Evolutionary conservation across 495 filamentous ascomycete genomes (phyloP).

Genomic region (Xylaria palmicola): DNA sequence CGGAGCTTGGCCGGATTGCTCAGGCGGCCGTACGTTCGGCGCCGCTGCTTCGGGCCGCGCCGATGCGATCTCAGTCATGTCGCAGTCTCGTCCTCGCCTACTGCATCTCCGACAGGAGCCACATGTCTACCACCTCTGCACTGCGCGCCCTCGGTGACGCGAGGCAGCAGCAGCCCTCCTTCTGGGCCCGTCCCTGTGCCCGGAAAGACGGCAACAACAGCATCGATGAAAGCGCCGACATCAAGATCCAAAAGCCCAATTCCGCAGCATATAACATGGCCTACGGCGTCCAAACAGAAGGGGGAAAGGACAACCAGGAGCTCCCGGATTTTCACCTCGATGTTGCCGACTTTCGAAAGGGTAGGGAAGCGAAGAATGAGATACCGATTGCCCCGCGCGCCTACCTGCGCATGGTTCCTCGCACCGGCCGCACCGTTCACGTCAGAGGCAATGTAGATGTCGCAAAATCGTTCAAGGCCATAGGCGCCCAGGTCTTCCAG

Average conservation of each 20-base stretch:
- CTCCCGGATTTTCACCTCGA: slow-evolving; percentile 11
- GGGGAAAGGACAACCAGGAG: slow-evolving; percentile 10
- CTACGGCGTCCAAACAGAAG: neutral
- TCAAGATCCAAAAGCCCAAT: slow-evolving; percentile 23
- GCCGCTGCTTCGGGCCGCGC: slow-evolving; percentile 15
- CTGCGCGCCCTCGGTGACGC: neutral
- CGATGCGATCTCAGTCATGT: slow-evolving; percentile 20
- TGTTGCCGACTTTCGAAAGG: slow-evolving; percentile 22
- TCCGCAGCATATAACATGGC: slow-evolving; percentile 1
- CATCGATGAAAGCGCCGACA: neutral
- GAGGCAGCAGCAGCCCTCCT: slow-evolving; percentile 3
- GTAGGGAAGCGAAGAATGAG: slow-evolving; percentile 12
- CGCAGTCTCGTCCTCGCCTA: neutral
- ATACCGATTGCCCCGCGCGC: slow-evolving; percentile 14
- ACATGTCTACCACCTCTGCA: neutral
- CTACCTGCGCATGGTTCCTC: slow-evolving; percentile 47
- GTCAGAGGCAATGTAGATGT: slow-evolving; percentile 53
- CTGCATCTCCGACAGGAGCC: neutral
- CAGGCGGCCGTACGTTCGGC: slow-evolving; percentile 22
- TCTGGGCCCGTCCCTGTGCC: neutral
- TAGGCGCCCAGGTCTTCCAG: slow-evolving; percentile 41
- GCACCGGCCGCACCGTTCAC: slow-evolving; percentile 58
- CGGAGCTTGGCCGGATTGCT: slow-evolving; percentile 25
- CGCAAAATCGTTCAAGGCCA: slow-evolving; percentile 49
- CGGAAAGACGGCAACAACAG: slow-evolving; percentile 10